Conservation (phyloP, 148 eudicot species). For the Polygonum maritimum region DNA sequence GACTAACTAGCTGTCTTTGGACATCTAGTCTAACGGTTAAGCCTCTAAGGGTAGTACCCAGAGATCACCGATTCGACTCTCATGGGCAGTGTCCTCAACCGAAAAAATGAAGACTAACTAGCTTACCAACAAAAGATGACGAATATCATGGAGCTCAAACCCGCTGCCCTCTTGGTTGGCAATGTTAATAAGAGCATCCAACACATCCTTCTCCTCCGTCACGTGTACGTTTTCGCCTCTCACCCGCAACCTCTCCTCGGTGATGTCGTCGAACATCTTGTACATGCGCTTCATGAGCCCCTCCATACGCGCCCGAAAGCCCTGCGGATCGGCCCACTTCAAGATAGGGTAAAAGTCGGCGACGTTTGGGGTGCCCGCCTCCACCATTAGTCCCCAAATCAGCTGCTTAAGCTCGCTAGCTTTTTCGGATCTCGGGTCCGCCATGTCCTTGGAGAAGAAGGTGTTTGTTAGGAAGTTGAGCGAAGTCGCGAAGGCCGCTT, state of each 20-base stretch:
- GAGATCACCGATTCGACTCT: too few species aligned
- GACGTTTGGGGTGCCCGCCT: slow-evolving; percentile 11
- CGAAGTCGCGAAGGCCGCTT: slow-evolving; percentile 11
- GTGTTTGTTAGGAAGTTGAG: slow-evolving; percentile 14
- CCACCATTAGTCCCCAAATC: slow-evolving; percentile 3
- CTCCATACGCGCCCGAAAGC: slow-evolving; percentile 7
- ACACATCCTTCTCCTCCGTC: slow-evolving; percentile 2
- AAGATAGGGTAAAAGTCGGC: slow-evolving; percentile 15
- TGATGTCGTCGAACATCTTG: slow-evolving; percentile 3
- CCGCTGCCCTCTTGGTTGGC: neutral
- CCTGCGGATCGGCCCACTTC: slow-evolving; percentile 11
- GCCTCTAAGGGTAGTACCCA: too few species aligned
- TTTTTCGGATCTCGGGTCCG: slow-evolving; percentile 6
- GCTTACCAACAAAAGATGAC: neutral
- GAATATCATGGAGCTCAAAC: neutral
- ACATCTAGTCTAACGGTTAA: too few species aligned
- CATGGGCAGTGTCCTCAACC: too few species aligned
- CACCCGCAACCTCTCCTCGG: neutral
- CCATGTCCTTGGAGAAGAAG: slow-evolving; percentile 15
- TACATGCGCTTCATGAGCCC: neutral
- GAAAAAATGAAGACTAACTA: too few species aligned
- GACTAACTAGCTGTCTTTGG: too few species aligned
- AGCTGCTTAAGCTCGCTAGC: slow-evolving; percentile 9
- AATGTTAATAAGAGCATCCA: slow-evolving; percentile 13
- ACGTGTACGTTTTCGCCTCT: neutral